These are phyloP conservation scores for Hymenoscyphus fructigenus DNA, from an alignment of 2,329 filamentous ascomycete genomes.

Conservation along the genomic window DNA sequence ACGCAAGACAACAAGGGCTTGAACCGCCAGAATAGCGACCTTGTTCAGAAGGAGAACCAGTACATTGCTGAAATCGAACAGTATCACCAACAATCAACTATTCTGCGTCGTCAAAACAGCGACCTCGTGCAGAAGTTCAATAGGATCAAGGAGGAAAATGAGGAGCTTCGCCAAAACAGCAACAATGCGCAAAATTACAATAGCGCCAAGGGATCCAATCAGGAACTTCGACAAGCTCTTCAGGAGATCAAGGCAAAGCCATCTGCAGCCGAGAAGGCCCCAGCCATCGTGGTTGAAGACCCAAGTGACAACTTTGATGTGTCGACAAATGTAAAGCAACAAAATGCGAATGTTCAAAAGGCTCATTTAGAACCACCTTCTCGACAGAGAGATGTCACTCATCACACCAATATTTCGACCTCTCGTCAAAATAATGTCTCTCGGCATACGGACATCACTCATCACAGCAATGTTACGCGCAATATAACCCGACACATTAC, in stretches of 20 bases:
- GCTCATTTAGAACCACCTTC: not conserved
- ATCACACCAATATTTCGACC: not conserved
- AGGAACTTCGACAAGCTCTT: not conserved
- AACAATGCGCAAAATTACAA: not conserved
- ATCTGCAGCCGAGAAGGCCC: not conserved
- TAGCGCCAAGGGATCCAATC: not conserved
- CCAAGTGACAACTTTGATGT: not conserved
- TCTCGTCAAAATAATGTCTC: not conserved
- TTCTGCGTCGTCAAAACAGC: conserved; percentile 1
- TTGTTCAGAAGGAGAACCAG: not conserved
- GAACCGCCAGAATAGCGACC: not conserved
- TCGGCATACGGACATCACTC: not conserved
- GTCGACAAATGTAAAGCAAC: not conserved
- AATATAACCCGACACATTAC: not conserved
- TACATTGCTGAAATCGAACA: not conserved
- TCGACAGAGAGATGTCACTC: not conserved
- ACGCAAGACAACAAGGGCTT: not conserved
- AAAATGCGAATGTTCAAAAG: not conserved
- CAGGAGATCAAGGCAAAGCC: not conserved
- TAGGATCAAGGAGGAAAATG: conserved; percentile 2
- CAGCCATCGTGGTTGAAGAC: not conserved
- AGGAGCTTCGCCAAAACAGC: not conserved
- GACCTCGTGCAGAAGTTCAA: conserved; percentile 1
- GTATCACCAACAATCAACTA: not conserved
- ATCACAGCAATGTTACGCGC: not conserved